Evolutionary conservation across 202 grass and related monocot genomes (phyloP).

Genomic region (Bolboschoenoplectus hybrid): DNA sequence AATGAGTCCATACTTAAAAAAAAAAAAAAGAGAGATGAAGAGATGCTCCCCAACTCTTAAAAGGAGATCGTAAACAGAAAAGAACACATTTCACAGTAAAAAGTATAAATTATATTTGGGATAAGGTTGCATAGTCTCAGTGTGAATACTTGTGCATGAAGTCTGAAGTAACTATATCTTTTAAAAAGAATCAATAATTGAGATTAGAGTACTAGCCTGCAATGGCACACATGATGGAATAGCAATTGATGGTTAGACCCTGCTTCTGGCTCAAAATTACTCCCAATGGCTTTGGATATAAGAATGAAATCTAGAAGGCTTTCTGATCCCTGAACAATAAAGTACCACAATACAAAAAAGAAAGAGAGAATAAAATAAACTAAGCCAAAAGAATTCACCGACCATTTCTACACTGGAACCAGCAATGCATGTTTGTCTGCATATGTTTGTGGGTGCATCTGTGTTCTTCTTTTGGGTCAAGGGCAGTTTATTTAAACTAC

Average conservation of each 20-base stretch:
- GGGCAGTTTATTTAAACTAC: not conserved
- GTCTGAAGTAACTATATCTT: conserved; percentile 30
- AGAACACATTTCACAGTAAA: not conserved
- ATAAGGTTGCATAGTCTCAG: not conserved
- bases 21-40: not conserved
- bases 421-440: not conserved
- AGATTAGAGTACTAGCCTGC: conserved; percentile 73
- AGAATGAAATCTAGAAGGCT: conserved; percentile 91
- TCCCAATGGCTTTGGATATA: conserved; percentile 60
- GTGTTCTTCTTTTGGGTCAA: not conserved
- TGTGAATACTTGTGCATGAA: not conserved
- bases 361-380: not conserved
- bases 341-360: conserved; percentile 22
- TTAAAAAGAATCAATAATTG: conserved; percentile 35
- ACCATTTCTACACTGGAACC: not conserved
- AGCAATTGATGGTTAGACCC: conserved; percentile 48
- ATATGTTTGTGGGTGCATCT: not conserved
- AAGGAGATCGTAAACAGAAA: not conserved
- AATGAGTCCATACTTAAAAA: not conserved
- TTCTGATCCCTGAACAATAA: conserved; percentile 54
- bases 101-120: not conserved
- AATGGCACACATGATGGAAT: conserved; percentile 77
- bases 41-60: not conserved
- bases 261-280: conserved; percentile 46
- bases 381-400: not conserved